These are phyloP conservation scores for Tarenaya hassleriana DNA, from an alignment of 345 rosid species.

Conservation along the genomic window DNA sequence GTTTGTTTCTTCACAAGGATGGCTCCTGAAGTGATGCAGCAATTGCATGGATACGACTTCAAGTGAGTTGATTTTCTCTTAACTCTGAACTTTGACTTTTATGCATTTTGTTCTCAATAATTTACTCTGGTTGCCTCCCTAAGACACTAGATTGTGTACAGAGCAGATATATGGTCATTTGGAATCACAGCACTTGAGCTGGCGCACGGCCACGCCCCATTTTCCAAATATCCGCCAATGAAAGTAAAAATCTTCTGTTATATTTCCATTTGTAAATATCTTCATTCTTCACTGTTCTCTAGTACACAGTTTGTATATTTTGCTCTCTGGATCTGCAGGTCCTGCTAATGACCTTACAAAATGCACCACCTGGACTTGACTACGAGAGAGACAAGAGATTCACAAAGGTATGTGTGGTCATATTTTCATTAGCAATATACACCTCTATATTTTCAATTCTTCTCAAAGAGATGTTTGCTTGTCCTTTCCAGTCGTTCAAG, in stretches of 20 bases:
- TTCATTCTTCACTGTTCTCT: conserved; percentile 4
- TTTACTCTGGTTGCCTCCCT: neutral
- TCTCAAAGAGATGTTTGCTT: conserved; percentile 11
- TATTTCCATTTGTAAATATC: neutral
- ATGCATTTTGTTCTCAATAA: neutral
- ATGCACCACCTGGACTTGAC: conserved; percentile 92
- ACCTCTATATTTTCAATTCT: too few relatives aligned
- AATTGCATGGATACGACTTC: conserved; percentile 83
- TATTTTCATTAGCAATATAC: too few relatives aligned
- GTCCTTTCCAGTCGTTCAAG: conserved; percentile 55
- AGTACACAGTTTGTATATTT: conserved; percentile 7
- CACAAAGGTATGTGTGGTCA: conserved; percentile 49
- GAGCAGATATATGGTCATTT: conserved; percentile 89
- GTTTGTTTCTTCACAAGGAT: conserved; percentile 43
- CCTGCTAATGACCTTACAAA: conserved; percentile 79
- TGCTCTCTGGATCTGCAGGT: conserved; percentile 38
- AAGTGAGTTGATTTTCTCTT: conserved; percentile 48
- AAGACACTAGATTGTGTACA: conserved; percentile 23
- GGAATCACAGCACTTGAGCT: conserved; percentile 91
- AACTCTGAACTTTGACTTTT: conserved; percentile 6
- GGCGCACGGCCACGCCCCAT: conserved; percentile 93
- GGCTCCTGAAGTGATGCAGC: conserved; percentile 99
- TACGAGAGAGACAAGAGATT: conserved; percentile 79
- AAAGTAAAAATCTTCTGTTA: conserved; percentile 35
- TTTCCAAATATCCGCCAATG: conserved; percentile 87